Conservation (phyloP, 2,329 filamentous ascomycete species). For the Aspergillus quadrilineatus region DNA sequence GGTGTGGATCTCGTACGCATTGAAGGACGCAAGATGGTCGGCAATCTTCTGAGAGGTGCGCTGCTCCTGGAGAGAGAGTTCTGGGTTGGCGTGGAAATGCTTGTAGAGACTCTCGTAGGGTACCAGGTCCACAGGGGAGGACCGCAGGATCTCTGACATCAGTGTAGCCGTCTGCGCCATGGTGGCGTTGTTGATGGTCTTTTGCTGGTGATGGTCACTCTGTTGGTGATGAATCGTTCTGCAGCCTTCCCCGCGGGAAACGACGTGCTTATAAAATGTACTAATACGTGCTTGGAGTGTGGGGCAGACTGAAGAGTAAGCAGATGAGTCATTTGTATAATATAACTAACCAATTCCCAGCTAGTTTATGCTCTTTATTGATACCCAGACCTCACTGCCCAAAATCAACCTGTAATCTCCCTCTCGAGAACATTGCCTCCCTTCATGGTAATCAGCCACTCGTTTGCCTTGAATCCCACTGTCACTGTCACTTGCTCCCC, state of each 20-base stretch:
- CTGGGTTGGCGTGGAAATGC: conserved; percentile 59
- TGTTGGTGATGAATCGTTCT: background rate
- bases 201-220: background rate
- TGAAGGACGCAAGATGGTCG: conserved; percentile 38
- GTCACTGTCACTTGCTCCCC: conserved; percentile 50
- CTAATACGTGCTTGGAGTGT: background rate
- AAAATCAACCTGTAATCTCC: background rate
- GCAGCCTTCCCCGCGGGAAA: background rate
- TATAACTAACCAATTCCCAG: background rate
- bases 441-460: conserved; percentile 19
- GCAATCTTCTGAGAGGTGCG: conserved; percentile 52
- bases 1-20: conserved; percentile 40
- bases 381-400: background rate
- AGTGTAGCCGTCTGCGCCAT: background rate
- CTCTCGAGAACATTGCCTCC: conserved; percentile 24
- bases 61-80: conserved; percentile 58
- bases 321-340: background rate
- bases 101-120: conserved; percentile 58
- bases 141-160: background rate
- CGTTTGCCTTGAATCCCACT: conserved; percentile 27
- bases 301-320: background rate
- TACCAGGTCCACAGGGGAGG: conserved; percentile 29
- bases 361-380: no score
- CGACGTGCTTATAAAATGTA: no score
- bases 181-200: background rate